Percentiles rank a stretch among this genome's conserved stretches.
Evolutionary conservation across 2,329 filamentous ascomycete species (phyloP).

Genomic region (Cladosporium cucumerinum): DNA sequence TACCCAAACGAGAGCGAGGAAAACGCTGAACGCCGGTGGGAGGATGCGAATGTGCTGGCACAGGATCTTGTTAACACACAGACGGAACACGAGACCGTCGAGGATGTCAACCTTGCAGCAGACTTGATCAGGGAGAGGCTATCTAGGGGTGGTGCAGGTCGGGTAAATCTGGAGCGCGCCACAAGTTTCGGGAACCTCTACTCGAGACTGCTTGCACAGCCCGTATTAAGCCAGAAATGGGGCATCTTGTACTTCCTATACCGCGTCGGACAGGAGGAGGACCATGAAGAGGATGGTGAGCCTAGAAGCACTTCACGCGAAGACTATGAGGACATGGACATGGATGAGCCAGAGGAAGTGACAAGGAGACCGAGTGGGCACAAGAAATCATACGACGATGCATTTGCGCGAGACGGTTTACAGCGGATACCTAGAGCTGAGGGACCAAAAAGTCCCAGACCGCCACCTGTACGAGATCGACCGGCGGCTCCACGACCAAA

Average conservation of each 20-base stretch:
- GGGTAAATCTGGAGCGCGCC: constrained; percentile 59
- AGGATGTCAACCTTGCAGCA: constrained; percentile 85
- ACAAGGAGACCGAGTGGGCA: constrained; percentile 16
- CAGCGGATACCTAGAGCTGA: constrained; percentile 35
- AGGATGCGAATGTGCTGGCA: constrained; percentile 56
- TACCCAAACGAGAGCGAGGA: constrained; percentile 65
- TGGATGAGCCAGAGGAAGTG: constrained; percentile 12
- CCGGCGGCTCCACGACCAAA: constrained; percentile 23
- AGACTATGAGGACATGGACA: constrained; percentile 18
- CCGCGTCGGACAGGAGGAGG: constrained; percentile 53
- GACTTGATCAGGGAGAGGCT: constrained; percentile 89
- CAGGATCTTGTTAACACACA: constrained; percentile 44
- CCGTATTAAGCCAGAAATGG: constrained; percentile 94
- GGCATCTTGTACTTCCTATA: constrained; percentile 90
- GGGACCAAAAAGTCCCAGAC: constrained; percentile 25
- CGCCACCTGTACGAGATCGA: constrained; percentile 24
- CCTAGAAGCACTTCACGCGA: not conserved
- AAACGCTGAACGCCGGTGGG: constrained; percentile 65
- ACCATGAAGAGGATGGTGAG: constrained; percentile 6
- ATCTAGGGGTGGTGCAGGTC: constrained; percentile 40
- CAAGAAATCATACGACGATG: constrained; percentile 43
- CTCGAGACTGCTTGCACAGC: constrained; percentile 81
- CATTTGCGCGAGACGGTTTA: constrained; percentile 47
- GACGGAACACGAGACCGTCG: constrained; percentile 48
- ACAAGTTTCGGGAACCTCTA: constrained; percentile 88